These are phyloP conservation scores for Amaranthus palmeri DNA, from an alignment of 148 eudicot genomes.

Conservation along the genomic window DNA sequence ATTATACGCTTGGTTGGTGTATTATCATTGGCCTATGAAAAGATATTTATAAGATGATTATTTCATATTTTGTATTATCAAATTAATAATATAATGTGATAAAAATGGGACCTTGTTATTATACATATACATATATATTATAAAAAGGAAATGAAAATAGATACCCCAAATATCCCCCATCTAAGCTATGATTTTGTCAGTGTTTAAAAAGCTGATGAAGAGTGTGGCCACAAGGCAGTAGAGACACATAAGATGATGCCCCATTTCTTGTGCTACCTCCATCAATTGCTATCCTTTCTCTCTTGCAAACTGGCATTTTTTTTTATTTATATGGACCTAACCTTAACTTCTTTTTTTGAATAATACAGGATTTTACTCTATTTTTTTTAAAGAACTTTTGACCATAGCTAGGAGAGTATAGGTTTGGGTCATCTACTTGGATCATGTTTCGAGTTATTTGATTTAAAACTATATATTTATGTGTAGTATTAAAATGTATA, in stretches of 20 bases:
- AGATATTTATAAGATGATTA: neutral
- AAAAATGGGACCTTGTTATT: slow-evolving; percentile 15
- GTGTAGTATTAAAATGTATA: too few species aligned
- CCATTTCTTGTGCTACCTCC: slow-evolving; percentile 5
- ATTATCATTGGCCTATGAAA: slow-evolving; percentile 2
- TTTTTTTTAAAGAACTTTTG: slow-evolving; percentile 16
- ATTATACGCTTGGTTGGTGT: too few species aligned
- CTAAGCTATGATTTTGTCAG: slow-evolving; percentile 20
- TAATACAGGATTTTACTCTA: neutral
- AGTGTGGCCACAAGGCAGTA: slow-evolving; percentile 6
- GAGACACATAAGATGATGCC: slow-evolving; percentile 20
- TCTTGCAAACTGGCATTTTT: slow-evolving; percentile 26
- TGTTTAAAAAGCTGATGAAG: slow-evolving; percentile 19
- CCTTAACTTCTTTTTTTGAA: slow-evolving; percentile 5
- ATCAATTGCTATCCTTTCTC: slow-evolving; percentile 24
- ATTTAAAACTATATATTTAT: too few species aligned
- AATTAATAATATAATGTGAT: neutral
- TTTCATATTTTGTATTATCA: too few species aligned
- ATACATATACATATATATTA: neutral
- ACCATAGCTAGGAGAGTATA: slow-evolving; percentile 16
- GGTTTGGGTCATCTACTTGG: too few species aligned
- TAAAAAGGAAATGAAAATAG: neutral
- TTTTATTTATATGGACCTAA: slow-evolving; percentile 20
- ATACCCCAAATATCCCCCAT: neutral
- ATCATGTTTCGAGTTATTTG: too few species aligned